Conservation (phyloP, 116 monocot genomes). For the Phalaenopsis hybrid region DNA sequence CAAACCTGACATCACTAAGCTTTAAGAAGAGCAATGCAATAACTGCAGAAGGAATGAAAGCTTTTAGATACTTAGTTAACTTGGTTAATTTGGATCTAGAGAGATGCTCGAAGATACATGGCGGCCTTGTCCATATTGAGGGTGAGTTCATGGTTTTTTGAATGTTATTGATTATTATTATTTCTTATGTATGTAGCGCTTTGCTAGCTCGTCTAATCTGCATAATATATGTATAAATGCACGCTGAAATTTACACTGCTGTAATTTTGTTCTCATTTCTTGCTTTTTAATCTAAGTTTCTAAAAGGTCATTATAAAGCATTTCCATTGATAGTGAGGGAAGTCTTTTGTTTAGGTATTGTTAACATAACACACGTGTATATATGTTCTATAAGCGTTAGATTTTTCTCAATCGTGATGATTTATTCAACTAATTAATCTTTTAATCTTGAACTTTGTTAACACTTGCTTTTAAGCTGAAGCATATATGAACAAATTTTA, state of each 20-base stretch:
- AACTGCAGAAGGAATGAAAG: slow-evolving; percentile 77
- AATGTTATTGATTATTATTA: background rate
- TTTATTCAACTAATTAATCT: no score
- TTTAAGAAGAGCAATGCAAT: slow-evolving; percentile 80
- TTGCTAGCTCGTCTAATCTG: background rate
- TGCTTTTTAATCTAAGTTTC: background rate
- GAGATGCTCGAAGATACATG: slow-evolving; percentile 78
- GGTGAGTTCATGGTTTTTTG: slow-evolving; percentile 32
- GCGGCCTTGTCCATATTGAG: slow-evolving; percentile 80
- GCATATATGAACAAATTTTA: no score
- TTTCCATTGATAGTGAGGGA: no score
- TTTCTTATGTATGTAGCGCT: background rate
- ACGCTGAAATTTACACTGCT: background rate
- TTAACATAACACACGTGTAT: no score
- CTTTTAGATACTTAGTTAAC: slow-evolving; percentile 61
- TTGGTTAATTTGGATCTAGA: slow-evolving; percentile 90
- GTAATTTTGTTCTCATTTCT: background rate
- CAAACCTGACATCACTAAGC: slow-evolving; percentile 78
- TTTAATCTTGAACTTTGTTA: no score
- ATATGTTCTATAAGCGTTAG: no score
- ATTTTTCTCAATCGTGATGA: no score
- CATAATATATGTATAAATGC: background rate
- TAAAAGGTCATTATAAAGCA: background rate
- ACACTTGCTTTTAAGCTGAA: no score
- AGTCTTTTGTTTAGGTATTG: no score